Conservation (phyloP, 768 basidiomycete genomes). For the Butyriboletus loyo region DNA sequence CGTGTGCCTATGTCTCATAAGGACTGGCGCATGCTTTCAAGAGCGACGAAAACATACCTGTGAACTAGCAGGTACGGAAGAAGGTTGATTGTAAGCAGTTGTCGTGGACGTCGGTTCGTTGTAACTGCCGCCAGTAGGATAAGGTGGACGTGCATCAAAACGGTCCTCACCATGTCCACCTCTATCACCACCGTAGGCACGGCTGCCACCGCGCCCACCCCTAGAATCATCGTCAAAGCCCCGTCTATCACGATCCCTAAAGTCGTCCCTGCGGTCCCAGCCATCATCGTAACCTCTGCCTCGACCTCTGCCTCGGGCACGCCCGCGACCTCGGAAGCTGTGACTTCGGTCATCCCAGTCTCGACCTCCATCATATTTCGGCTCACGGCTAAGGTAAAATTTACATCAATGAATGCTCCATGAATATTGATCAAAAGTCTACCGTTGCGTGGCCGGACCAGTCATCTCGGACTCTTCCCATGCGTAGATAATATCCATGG, state of each 20-base stretch:
- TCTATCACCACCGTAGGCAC: conserved; percentile 38
- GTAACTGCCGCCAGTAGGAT: conserved; percentile 21
- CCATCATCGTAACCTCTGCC: conserved; percentile 38
- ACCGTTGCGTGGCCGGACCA: conserved; percentile 45
- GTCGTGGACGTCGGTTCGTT: conserved; percentile 25
- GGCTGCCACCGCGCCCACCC: conserved; percentile 35
- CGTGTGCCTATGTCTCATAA: conserved; percentile 28
- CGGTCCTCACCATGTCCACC: conserved; percentile 45
- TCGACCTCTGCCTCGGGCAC: conserved; percentile 41
- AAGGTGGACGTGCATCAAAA: conserved; percentile 41
- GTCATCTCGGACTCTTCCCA: conserved; percentile 71
- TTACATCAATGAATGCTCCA: conserved; percentile 2
- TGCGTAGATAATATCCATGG: conserved; percentile 82
- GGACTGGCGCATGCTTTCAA: not conserved
- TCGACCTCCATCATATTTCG: conserved; percentile 38
- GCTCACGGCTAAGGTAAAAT: conserved; percentile 23
- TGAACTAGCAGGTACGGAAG: conserved; percentile 15
- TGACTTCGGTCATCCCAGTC: conserved; percentile 46
- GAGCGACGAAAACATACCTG: conserved; percentile 28
- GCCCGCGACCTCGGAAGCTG: conserved; percentile 38
- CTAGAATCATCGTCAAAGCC: conserved; percentile 37
- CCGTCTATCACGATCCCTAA: conserved; percentile 36
- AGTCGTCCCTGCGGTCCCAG: conserved; percentile 45
- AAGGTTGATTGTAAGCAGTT: conserved; percentile 26
- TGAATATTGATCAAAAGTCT: conserved; percentile 5